Evolutionary conservation across 2,329 filamentous ascomycete genomes (phyloP), one percentile per base, ranked within the genome.

Genomic region (Nemania sp.): DNA sequence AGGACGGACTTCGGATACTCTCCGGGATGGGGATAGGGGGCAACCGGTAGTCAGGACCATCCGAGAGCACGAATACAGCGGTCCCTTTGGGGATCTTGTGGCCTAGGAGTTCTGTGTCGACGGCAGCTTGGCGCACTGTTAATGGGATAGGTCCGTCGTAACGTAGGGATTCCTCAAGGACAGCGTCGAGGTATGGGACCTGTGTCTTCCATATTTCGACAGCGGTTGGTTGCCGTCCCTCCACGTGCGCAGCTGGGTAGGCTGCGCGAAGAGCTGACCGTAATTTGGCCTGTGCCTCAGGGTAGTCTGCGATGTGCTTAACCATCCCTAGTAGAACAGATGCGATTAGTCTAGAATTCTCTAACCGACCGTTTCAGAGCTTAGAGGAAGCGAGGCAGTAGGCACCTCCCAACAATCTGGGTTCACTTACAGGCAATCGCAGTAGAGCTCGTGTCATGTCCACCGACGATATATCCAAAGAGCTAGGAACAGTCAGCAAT

Each of bases 141-240:
- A 91, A 75, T 0, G 91, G 89, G 0, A 94, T 91, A 0, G 93
- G 92, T 0, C 90, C 82, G 79, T 88, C 90, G 76, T 91, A 87
- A 58, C 94, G 91, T 51, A 97, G 86, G 13, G 91, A 86, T 80
- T 97, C 94, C 75, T 87, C 91, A 77, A 91, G 90, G 24, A 97
- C 88, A 35, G 93, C 93, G 76, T 92, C 89, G 52, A 96, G 87
- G 78, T 95, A 97, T 2, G 92, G 90, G 77, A 97, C 62, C 0
- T 29, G 47, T 2, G 47, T 68, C 26, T 73, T 73, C 41, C 52
- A 67, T 15, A 73, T 51, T 18, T 73, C 70, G 1, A 52, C 45
- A 2, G 58, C 58, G 2, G 53, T 65, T 2, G 72, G 73, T 24
- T 73, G 73, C 1, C 66, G 62, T 1, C 47, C 52, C 32, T 72